Percentiles rank a stretch among this genome's conserved stretches.
These are phyloP conservation scores for Enteropsectra breve DNA, from an alignment of 371 early-diverging fungal species.

Conservation along the genomic window DNA sequence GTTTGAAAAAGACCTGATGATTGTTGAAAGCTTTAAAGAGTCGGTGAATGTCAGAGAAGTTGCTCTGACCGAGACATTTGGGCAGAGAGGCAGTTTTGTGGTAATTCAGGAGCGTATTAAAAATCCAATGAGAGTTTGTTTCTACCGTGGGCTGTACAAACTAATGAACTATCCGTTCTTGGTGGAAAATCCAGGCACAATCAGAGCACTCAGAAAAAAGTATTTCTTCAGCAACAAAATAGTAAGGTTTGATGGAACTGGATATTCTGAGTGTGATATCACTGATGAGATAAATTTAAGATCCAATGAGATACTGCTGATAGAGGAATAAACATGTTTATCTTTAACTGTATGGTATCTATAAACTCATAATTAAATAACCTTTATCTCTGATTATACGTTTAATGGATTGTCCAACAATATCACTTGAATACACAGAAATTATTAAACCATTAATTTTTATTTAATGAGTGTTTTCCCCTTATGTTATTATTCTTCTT, in stretches of 20 bases:
- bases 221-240: conserved; percentile 19
- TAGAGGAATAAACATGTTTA: conserved; percentile 8
- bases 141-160: neutral
- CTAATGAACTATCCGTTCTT: conserved; percentile 27
- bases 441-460: too few relatives aligned
- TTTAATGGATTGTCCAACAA: too few relatives aligned
- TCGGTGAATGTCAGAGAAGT: conserved; percentile 2
- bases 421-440: too few relatives aligned
- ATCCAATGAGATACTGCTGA: conserved; percentile 10
- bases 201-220: conserved; percentile 8
- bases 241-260: conserved; percentile 1
- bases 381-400: too few relatives aligned
- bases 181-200: conserved; percentile 13
- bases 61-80: neutral
- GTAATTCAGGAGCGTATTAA: neutral
- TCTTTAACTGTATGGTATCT: too few relatives aligned
- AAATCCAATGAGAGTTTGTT: conserved; percentile 17
- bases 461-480: too few relatives aligned
- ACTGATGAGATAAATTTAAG: conserved; percentile 12
- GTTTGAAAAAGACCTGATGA: neutral
- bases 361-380: too few relatives aligned
- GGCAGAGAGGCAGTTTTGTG: neutral
- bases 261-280: conserved; percentile 1
- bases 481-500: too few relatives aligned
- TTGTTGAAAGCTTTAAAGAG: conserved; percentile 6